Evolutionary conservation across 441 rosid genomes (phyloP).

Genomic region (Adansonia grandidieri): DNA sequence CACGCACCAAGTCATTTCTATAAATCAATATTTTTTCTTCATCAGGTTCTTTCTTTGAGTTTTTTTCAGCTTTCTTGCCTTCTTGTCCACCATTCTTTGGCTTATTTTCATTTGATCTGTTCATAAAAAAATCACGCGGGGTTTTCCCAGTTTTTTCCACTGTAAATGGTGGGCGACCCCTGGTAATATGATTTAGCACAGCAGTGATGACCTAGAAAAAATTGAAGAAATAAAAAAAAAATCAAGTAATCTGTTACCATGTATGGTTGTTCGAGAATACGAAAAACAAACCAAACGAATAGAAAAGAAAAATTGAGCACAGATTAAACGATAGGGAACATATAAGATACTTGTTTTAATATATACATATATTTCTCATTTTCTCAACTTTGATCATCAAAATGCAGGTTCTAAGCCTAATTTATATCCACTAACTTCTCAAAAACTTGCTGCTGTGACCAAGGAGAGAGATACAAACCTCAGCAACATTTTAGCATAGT

Average conservation of each 20-base stretch:
- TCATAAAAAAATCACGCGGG: constrained; percentile 76
- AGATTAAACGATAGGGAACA: background rate
- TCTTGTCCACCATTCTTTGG: constrained; percentile 29
- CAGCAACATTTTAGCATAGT: constrained; percentile 5
- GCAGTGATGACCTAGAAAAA: constrained; percentile 78
- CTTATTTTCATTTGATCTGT: constrained; percentile 42
- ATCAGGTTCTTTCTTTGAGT: constrained; percentile 46
- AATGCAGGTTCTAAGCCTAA: constrained; percentile 13
- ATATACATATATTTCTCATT: background rate
- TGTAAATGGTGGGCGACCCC: constrained; percentile 78
- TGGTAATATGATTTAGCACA: constrained; percentile 78
- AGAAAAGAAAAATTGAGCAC: background rate
- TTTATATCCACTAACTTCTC: background rate
- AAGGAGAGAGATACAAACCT: background rate
- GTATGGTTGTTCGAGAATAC: background rate
- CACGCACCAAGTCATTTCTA: constrained; percentile 76
- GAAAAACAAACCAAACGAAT: constrained; percentile 4
- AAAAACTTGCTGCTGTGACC: background rate
- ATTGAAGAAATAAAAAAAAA: constrained; percentile 22
- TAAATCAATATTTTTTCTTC: constrained; percentile 77
- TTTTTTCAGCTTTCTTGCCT: constrained; percentile 22
- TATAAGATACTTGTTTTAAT: background rate
- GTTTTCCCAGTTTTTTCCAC: constrained; percentile 84
- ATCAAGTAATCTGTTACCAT: constrained; percentile 21
- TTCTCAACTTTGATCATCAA: background rate